phyloP scores from a whole-genome alignment of 345 rosid genomes.

The Sisymbrium altissimum region DNA sequence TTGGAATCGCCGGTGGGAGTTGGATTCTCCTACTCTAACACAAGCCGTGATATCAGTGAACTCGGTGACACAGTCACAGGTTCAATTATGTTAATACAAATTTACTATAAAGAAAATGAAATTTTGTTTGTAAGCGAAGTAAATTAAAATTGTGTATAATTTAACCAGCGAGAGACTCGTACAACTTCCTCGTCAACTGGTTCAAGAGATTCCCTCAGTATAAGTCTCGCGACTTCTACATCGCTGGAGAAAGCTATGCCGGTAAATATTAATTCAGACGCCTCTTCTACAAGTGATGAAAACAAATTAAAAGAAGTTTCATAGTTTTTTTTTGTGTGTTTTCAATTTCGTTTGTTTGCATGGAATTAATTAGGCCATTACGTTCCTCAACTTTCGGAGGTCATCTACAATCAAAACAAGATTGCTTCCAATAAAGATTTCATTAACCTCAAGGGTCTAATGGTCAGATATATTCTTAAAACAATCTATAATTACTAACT shows the following conservation, averaged over 20 bases:
- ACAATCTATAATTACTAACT: background rate
- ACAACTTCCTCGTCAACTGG: conserved; percentile 61
- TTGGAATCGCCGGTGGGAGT: conserved; percentile 70
- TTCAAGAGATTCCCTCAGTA: conserved; percentile 63
- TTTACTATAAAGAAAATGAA: background rate
- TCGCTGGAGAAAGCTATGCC: conserved; percentile 73
- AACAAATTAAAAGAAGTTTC: background rate
- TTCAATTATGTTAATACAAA: background rate
- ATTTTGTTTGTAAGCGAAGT: background rate
- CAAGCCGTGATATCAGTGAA: conserved; percentile 39
- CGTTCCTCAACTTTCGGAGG: conserved; percentile 77
- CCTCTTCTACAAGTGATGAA: background rate
- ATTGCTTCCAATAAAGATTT: conserved; percentile 35
- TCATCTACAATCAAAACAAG: conserved; percentile 52
- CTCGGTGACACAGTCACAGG: conserved; percentile 63
- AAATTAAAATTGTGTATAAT: background rate
- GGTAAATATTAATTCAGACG: conserved; percentile 31
- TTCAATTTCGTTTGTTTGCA: background rate
- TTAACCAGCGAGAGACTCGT: conserved; percentile 50
- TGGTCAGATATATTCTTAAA: conserved; percentile 36
- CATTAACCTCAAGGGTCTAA: conserved; percentile 71
- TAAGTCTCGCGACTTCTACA: conserved; percentile 57
- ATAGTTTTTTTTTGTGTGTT: background rate
- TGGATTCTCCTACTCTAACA: conserved; percentile 61
- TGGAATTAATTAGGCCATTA: conserved; percentile 61